phyloP scores from a whole-genome alignment of 495 filamentous ascomycete species.

The Sabuloglossum arenarium region DNA sequence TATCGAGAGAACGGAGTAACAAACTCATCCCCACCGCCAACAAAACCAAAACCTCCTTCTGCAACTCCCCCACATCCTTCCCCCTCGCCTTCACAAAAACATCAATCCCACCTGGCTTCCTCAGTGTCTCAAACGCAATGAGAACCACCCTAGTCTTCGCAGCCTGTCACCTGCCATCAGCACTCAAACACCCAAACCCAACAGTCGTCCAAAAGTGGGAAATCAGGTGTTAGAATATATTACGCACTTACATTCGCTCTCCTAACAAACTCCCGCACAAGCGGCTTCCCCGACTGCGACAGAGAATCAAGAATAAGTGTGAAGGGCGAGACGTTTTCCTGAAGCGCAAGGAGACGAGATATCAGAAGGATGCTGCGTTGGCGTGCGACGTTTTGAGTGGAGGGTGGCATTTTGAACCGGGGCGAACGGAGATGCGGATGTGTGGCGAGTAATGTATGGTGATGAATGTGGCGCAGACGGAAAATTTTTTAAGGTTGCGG shows the following conservation, averaged over 20 bases:
- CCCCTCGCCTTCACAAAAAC: conserved; percentile 40
- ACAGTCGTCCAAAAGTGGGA: no score
- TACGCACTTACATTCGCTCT: conserved; percentile 48
- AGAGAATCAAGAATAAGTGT: conserved; percentile 69
- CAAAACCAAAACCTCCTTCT: not conserved
- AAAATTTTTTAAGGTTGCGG: not conserved
- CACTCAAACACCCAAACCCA: no score
- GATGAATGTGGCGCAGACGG: no score
- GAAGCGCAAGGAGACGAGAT: conserved; percentile 56
- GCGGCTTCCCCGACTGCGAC: conserved; percentile 55
- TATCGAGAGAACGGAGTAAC: not conserved
- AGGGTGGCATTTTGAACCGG: no score
- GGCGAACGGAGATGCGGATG: not conserved
- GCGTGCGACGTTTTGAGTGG: not conserved
- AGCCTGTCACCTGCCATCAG: conserved; percentile 14
- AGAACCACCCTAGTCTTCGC: conserved; percentile 45
- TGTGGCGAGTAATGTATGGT: no score
- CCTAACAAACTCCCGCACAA: conserved; percentile 51
- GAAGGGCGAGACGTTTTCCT: conserved; percentile 67
- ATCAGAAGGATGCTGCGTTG: conserved; percentile 66
- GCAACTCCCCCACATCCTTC: conserved; percentile 23
- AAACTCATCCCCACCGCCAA: not conserved
- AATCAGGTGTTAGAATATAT: not conserved
- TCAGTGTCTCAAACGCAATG: conserved; percentile 53
- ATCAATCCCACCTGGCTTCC: conserved; percentile 31